Percentiles rank a stretch among this genome's conserved stretches.
Conservation (phyloP, 768 basidiomycete genomes). For the Calvatia gigantea region DNA sequence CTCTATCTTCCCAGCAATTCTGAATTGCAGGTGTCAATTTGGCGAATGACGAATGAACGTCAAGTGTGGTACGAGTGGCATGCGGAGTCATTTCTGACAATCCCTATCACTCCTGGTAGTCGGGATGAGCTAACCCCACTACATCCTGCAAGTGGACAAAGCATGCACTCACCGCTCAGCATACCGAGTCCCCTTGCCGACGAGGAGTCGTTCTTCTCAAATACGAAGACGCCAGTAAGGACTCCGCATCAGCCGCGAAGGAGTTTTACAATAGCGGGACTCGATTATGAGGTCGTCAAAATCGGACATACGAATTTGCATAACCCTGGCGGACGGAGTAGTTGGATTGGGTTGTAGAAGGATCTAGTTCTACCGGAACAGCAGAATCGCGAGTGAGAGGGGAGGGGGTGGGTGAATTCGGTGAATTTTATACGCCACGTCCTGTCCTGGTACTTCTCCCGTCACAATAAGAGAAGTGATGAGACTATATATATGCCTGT, state of each 20-base stretch:
- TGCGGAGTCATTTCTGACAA: conserved; percentile 86
- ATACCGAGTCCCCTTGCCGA: conserved; percentile 72
- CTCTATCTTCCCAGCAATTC: conserved; percentile 90
- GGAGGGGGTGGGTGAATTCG: too few species aligned
- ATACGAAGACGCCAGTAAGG: not conserved
- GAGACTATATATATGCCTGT: too few species aligned
- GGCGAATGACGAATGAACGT: conserved; percentile 86
- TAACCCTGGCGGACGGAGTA: conserved; percentile 86
- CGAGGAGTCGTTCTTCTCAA: conserved; percentile 34
- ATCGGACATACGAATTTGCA: conserved; percentile 94
- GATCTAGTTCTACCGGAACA: not conserved
- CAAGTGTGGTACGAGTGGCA: conserved; percentile 99
- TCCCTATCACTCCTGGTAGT: conserved; percentile 34
- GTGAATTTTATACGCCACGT: too few species aligned
- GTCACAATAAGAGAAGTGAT: too few species aligned
- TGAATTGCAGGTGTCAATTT: conserved; percentile 89
- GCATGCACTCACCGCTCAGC: conserved; percentile 22
- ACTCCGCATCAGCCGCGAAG: not conserved
- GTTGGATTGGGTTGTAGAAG: conserved; percentile 81
- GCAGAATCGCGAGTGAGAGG: too few species aligned
- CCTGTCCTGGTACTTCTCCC: too few species aligned
- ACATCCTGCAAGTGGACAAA: conserved; percentile 14
- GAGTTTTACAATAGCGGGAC: not conserved
- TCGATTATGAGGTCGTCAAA: conserved; percentile 59
- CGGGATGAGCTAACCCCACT: conserved; percentile 25